These are phyloP conservation scores for Penicillium oxalicum DNA, from an alignment of 2,329 filamentous ascomycete genomes.

Conservation along the genomic window DNA sequence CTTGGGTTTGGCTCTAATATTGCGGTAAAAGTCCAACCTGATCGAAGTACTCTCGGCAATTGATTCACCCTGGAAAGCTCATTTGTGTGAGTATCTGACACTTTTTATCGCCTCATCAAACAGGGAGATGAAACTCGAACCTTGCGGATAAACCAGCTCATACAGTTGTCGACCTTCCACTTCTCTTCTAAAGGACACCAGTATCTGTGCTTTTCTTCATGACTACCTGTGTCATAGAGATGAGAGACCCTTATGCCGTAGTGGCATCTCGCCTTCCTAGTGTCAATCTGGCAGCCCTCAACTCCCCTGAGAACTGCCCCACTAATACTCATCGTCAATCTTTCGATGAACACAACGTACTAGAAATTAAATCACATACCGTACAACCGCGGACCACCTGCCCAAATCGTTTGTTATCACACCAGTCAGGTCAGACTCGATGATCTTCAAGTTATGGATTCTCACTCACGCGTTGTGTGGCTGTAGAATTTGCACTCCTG, in stretches of 20 bases:
- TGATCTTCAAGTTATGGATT: no score
- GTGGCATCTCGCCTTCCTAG: slow-evolving; percentile 15
- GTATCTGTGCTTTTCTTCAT: background rate
- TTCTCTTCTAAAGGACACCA: slow-evolving; percentile 11
- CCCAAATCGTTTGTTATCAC: no score
- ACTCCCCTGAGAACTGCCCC: slow-evolving; percentile 23
- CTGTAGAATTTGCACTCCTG: slow-evolving; percentile 29
- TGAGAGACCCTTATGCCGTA: slow-evolving; percentile 1
- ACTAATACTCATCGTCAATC: slow-evolving; percentile 2
- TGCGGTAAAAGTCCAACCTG: slow-evolving; percentile 1
- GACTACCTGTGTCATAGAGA: background rate
- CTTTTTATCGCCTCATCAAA: no score
- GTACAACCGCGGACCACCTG: slow-evolving; percentile 25
- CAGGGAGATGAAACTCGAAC: slow-evolving; percentile 4
- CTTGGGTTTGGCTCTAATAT: fast-evolving
- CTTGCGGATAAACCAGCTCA: slow-evolving; percentile 22
- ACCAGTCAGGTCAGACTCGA: no score
- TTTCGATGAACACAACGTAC: no score
- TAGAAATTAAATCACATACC: slow-evolving; percentile 9
- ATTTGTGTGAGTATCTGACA: background rate
- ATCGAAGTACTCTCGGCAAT: slow-evolving; percentile 17
- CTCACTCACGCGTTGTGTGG: slow-evolving; percentile 22
- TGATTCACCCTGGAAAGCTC: slow-evolving; percentile 6
- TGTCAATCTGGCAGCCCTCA: slow-evolving; percentile 19
- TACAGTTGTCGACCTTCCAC: background rate